Percentiles rank a stretch among this genome's conserved stretches.
Conservation (phyloP, 345 rosid genomes). For the Cardamine resedifolia region DNA sequence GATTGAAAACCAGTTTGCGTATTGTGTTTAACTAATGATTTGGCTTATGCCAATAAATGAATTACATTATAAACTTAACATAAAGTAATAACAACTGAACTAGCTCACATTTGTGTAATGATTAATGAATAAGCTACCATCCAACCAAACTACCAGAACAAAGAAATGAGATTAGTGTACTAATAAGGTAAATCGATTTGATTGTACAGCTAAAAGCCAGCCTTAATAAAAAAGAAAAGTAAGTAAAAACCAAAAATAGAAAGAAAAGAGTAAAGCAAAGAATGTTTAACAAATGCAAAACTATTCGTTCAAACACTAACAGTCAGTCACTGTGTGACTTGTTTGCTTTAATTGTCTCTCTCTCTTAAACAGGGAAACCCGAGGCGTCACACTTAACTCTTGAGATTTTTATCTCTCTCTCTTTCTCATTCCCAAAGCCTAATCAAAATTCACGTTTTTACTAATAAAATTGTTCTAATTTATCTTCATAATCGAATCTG, state of each 20-base stretch:
- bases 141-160: constrained; percentile 13
- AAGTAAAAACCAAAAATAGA: constrained; percentile 26
- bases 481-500: not conserved
- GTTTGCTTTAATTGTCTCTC: constrained; percentile 11
- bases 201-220: constrained; percentile 25
- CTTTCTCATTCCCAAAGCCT: constrained; percentile 31
- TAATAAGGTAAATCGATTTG: not conserved
- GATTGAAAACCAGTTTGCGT: too few relatives aligned
- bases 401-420: constrained; percentile 13
- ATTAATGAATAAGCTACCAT: constrained; percentile 10
- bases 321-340: constrained; percentile 28
- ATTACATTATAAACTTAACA: not conserved
- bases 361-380: constrained; percentile 23
- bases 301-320: constrained; percentile 16
- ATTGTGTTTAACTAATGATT: too few relatives aligned
- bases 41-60: too few relatives aligned
- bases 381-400: constrained; percentile 30
- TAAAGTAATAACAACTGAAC: not conserved
- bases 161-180: not conserved
- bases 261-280: constrained; percentile 7
- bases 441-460: not conserved
- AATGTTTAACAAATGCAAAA: constrained; percentile 18
- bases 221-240: not conserved
- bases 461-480: not conserved
- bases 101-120: not conserved